Base-by-base conservation (phyloP, 176 grass and related monocot genomes). In the Carex littledalei region DNA sequence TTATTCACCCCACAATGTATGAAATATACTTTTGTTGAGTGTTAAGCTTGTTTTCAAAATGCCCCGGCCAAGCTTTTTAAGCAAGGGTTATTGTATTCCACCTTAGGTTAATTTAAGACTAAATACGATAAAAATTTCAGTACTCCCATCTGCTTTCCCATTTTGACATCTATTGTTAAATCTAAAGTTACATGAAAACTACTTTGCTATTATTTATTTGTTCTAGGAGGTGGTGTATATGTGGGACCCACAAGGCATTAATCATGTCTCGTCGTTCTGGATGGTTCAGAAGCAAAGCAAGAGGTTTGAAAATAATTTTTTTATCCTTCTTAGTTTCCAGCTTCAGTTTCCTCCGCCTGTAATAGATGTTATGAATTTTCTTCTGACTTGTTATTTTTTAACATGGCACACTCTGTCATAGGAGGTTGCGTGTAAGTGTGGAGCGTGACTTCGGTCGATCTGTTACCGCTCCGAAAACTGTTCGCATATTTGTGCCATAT, bases 401-500 rank as follows among this genome's bases (percentile, higher is more conserved):
- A 53, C 37, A 76, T 39, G 35, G 24, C 9, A 61, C 63, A n/a
- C 71, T 55, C n/a, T 72, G 67, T 81, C 85, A 63, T 66, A 98
- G 93, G 91, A 95, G 89, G 81, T 64, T 98, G 69, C 86, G 95
- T 82, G 87, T 98, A 53, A 98, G 95, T 89, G 91, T 98, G 84
- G 95, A 98, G 89, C 92, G 85, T 86, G 95, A 98, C 53, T 56
- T 90, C 8, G 95, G 95, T 60, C 91, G 93, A 88, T 94, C 89
- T 90, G 91, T 92, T 88, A 89, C 89, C 54, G 89, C 95, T 83
- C 90, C 89, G 12, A 98, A 98, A 85, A 93, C 93, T 5, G 66
- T 98, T 66, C 92, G 95, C 85, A 89, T 98, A 60, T 98, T 98
- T 89, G 95, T 98, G 61, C 93, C 95, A 77, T 98, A 98, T 72